Base-by-base conservation (phyloP, 768 basidiomycete species). In the Lentinula sp. region DNA sequence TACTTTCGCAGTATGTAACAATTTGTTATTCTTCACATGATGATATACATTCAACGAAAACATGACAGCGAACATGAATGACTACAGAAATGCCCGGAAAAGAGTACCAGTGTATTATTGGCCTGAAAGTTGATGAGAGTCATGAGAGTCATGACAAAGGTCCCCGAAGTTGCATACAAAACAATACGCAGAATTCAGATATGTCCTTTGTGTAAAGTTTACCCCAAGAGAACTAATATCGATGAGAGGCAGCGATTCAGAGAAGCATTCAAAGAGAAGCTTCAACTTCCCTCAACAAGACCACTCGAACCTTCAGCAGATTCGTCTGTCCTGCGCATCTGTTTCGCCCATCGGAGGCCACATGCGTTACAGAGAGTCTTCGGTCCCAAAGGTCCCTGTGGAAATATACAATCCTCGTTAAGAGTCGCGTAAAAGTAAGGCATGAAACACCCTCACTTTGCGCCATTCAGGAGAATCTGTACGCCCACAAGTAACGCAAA, bases 331-430 rank as follows among this genome's bases (percentile, higher is more conserved):
- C 74, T 78, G 35, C 77, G 73, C 66, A 74, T 74, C 65, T 79
- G 78, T 75, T 97, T 96, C 32, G 95, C 95, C 92, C 93, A 96
- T 58, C 95, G 82, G 43, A 98, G 75, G 28, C 95, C 95, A 65
- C 96, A 97, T 2, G 95, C 95, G 73, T 98, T 97, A 78, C 96
- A 98, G 4, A 98, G 75, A n/a, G 96, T 97, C 76, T 98, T 99
- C 1, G 96, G 94, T 39, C 96, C 96, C 59, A 84, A 80, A 1
- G 96, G 96, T 10, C 96, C 96, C 91, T 91, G 65, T 5, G 49
- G 35, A 55, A 62, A 61, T 23, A 18, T 23, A 23, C 23, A 23
- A 23, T 23, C 23, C 23, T 32, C 10, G n/a, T 32, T 32, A 39
- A 35, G n/a, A 53, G 5, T 7, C 16, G n/a, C 10, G 10, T 16